Base-by-base conservation (phyloP, 305 asterid genomes). In the Salvia sclarea region DNA sequence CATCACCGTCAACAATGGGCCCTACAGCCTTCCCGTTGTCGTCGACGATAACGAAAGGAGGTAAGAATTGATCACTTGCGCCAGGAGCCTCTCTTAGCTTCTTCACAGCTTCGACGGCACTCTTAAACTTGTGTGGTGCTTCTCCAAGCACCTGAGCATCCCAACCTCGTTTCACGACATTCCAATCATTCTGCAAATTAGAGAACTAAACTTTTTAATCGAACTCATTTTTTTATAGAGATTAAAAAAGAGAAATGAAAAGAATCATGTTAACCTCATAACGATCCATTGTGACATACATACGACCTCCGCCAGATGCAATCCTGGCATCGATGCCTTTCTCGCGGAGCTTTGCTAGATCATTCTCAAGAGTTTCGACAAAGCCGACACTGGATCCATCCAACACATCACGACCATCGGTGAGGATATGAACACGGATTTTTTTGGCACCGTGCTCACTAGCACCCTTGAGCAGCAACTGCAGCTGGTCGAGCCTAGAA, bases 71-170 rank as follows among this genome's bases (percentile, higher is more conserved):
- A 67, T 88, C 97, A 25, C 50, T 87, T 17, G 91, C 58, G 0
- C 78, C 74, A 25, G 97, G 96, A 31, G 49, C 72, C 79, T 83
- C 87, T 78, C 98, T 84, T 70, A 93, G 86, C 77, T 80, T 93
- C 86, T 93, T 93, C 66, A 93, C 81, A 64, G 97, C 97, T 75
- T 93, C 97, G 61, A 91, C 68, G 2, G 87, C 85, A 75, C 75
- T 85, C 77, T 66, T 88, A 66, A 93, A 93, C 83, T 91, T 89
- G 86, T 88, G 78, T 8, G 95, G 95, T 47, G 98, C 98, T 79
- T 90, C 98, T 65, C 97, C 98, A 56, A 88, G 96, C 40, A 93
- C 97, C 76, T 90, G 98, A n/a, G 98, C 98, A 70, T 93, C 98
- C 98, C 98, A 93, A 21, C 97, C 98, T 78, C 97, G 72, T 75